phyloP scores from a whole-genome alignment of 768 basidiomycete genomes.

The Suillus subluteus region DNA sequence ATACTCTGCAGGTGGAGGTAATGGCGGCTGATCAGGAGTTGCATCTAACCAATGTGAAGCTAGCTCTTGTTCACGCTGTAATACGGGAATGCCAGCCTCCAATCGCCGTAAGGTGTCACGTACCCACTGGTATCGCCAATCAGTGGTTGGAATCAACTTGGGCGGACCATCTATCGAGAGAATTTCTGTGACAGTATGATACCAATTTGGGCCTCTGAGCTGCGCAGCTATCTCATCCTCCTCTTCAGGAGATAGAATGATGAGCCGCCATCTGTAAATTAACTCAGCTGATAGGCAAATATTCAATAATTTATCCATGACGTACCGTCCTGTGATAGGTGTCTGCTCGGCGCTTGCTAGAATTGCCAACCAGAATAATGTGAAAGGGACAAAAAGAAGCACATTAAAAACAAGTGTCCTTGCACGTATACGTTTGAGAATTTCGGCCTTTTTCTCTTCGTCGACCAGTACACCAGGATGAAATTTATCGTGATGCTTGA shows the following conservation, averaged over 20 bases:
- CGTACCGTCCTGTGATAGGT: conserved; percentile 84
- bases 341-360: conserved; percentile 76
- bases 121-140: conserved; percentile 95
- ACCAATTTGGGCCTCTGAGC: conserved; percentile 87
- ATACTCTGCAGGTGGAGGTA: conserved; percentile 81
- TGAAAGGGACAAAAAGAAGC: conserved; percentile 62
- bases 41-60: conserved; percentile 60
- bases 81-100: conserved; percentile 70
- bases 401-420: conserved; percentile 54
- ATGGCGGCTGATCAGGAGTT: conserved; percentile 52
- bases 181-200: conserved; percentile 78
- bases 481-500: conserved; percentile 46
- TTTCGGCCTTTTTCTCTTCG: conserved; percentile 52
- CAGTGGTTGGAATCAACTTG: conserved; percentile 66
- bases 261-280: conserved; percentile 75
- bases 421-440: conserved; percentile 52
- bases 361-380: conserved; percentile 69
- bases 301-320: conserved; percentile 13
- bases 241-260: conserved; percentile 89
- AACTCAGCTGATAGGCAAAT: conserved; percentile 9
- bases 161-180: conserved; percentile 67
- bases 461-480: conserved; percentile 48
- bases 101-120: conserved; percentile 75
- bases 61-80: conserved; percentile 61
- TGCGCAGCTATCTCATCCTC: conserved; percentile 87